Evolutionary conservation across 2,329 filamentous ascomycete genomes (phyloP), one percentile per base, ranked within the genome.

Genomic region (Plenodomus lindquistii): DNA sequence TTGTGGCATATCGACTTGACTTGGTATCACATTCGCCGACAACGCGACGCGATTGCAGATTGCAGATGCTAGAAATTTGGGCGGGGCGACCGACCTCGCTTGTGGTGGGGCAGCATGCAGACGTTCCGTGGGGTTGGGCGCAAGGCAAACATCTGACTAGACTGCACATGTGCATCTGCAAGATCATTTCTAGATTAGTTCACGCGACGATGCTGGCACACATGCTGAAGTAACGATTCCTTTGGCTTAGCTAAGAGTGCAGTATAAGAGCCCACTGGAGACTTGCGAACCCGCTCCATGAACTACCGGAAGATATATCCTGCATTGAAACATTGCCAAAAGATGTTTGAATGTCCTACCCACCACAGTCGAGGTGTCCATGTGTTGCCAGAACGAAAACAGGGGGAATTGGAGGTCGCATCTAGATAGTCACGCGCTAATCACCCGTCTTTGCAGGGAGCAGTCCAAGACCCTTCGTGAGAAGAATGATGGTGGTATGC

Each of bases 371-470:
- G 52, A 50, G 53, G 50, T 56, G 52, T 57, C 64, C 55, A 56
- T 57, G 59, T 60, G 56, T 55, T 61, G 62, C 57, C 54, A 62
- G 62, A 64, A 60, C 56, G 59, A 63, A 66, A 66, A 65, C 60
- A 60, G 51, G 54, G 66, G 58, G 59, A 69, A 69, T 65, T 58
- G 64, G 60, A 65, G 57, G 54, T 58, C 66, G 68, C 54, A 65
- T 36, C 52, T 65, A 56, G 71, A 65, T 60, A 49, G 63, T 47
- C 69, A 63, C 50, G 53, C 54, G 49, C 57, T 57, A 45, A 48
- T 46, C 60, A 57, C 51, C 60, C 52, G 47, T 56, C 54, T 50
- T 51, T 49, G 56, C 51, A 43, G 36, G 36, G 50, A 65, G 54
- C 58, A 61, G 57, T 46, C 46, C 52, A 41, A 54, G 39, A 37